Evolutionary conservation across 2,329 filamentous ascomycete species (phyloP), one percentile per base, ranked within the genome.

Genomic region (Fusarium tjaetaba): DNA sequence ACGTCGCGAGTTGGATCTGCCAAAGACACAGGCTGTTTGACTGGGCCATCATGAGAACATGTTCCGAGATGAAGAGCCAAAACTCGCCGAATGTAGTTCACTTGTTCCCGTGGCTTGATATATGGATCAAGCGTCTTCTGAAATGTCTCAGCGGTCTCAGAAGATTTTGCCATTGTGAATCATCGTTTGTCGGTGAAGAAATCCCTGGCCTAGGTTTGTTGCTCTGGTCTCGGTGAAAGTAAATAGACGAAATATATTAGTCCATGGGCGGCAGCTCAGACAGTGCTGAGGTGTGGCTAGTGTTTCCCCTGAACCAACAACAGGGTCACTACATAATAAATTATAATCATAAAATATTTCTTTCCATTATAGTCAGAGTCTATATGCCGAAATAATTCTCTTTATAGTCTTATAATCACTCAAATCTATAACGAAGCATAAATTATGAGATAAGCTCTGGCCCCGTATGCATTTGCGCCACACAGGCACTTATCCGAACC

Each of bases 61-160:
- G 86, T 84, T 34, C 84, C 85, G 9, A 92, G 81, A 71, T 90
- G 85, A 26, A 87, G 84, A 46, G 88, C 85, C 51, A 91, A 77
- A 36, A 90, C 81, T 56, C 86, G 87, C 70, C 88, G 85, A 63
- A 92, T 88, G 52, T 87, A 87, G 41, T 86, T 83, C 55, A 86
- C 84, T 73, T 92, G 88, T 65, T 91, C 88, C 32, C 89, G 85
- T 34, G 87, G 85, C 58, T 88, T 88, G 63, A 91, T 83, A 68
- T 86, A 90, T 9, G 87, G 86, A 39, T 84, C 81, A 28, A 92
- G 83, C 24, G 80, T 81, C 45, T 81, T 80, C 61, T 86, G 83
- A 39, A 88, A 79, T 39, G 80, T 80, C 53, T 82, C 77, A 62
- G 78, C 57, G 16, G 68, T 71, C 41, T 85, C 82, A 26, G 81